Evolutionary conservation across 1,284 basidiomycete species (phyloP).

Genomic region (Marasmius fiardii): DNA sequence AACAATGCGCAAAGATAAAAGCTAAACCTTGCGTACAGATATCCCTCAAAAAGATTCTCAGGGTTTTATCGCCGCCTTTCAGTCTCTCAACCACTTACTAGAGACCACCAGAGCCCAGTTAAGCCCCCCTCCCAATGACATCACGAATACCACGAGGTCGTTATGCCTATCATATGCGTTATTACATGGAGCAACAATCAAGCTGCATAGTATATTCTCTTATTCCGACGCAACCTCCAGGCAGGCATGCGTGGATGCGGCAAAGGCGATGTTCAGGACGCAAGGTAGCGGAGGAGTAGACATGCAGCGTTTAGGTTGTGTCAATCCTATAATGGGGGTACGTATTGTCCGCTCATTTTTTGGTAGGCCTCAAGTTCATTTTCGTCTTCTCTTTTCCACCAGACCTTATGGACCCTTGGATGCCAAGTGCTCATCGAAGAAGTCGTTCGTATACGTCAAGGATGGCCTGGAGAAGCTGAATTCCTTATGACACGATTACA

Average conservation of each 20-base stretch:
- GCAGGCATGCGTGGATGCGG: conserved; percentile 36
- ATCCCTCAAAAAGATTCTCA: conserved; percentile 33
- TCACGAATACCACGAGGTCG: conserved; percentile 29
- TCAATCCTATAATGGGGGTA: conserved; percentile 48
- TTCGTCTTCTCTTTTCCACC: conserved; percentile 8
- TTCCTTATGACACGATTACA: conserved; percentile 32
- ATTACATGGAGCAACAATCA: conserved; percentile 38
- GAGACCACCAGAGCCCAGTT: conserved; percentile 33
- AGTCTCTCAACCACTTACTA: conserved; percentile 35
- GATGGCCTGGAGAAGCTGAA: conserved; percentile 30
- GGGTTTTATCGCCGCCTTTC: conserved; percentile 33
- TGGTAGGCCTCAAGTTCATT: conserved; percentile 6
- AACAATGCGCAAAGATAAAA: conserved; percentile 5
- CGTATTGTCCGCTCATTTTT: conserved; percentile 21
- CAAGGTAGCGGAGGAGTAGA: conserved; percentile 25
- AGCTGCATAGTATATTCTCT: conserved; percentile 37
- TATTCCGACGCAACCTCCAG: conserved; percentile 34
- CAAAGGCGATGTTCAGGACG: conserved; percentile 34
- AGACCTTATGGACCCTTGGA: conserved; percentile 41
- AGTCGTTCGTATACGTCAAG: conserved; percentile 32
- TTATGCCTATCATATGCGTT: conserved; percentile 37
- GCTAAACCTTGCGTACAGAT: conserved; percentile 22
- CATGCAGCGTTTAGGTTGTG: conserved; percentile 31
- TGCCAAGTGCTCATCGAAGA: conserved; percentile 41
- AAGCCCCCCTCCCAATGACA: conserved; percentile 25